Evolutionary conservation across 352 stramenopile species (phyloP).

Genomic region (Phytophthora nicotianae): DNA sequence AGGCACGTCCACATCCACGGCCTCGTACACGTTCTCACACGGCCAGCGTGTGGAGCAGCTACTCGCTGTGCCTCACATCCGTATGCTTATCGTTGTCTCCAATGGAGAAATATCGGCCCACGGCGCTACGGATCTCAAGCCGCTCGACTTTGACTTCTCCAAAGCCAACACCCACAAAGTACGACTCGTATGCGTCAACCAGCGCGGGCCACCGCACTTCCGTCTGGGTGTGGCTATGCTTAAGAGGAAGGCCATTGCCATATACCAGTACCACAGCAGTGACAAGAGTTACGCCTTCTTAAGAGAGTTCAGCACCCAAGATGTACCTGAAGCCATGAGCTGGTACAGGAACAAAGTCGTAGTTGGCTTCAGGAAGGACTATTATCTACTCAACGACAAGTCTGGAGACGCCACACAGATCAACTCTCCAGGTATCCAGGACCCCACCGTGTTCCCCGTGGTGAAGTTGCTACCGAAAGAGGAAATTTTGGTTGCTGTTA

Average conservation of each 20-base stretch:
- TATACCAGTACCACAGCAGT: conserved; percentile 84
- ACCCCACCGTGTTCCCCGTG: conserved; percentile 66
- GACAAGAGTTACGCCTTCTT: conserved; percentile 85
- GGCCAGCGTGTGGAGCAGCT: conserved; percentile 80
- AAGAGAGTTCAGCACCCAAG: conserved; percentile 75
- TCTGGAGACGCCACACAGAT: conserved; percentile 72
- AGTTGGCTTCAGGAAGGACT: conserved; percentile 76
- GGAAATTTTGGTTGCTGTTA: conserved; percentile 80
- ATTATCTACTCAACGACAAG: conserved; percentile 86
- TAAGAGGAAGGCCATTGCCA: conserved; percentile 65
- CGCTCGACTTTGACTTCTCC: conserved; percentile 80
- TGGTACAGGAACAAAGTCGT: conserved; percentile 91
- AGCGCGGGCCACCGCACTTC: conserved; percentile 85
- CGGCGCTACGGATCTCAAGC: conserved; percentile 80
- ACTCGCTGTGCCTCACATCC: conserved; percentile 85
- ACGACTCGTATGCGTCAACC: conserved; percentile 80
- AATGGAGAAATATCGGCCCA: conserved; percentile 78
- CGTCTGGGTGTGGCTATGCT: conserved; percentile 74
- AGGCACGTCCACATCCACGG: conserved; percentile 57
- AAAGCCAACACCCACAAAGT: conserved; percentile 77
- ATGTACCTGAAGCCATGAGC: conserved; percentile 78
- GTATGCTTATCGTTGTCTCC: conserved; percentile 84
- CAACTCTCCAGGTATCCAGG: conserved; percentile 73
- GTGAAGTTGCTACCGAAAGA: conserved; percentile 88
- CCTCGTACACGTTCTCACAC: conserved; percentile 77